Evolutionary conservation across 208 protist genomes (phyloP).

Genomic region (Trypanosoma platydactyli): DNA sequence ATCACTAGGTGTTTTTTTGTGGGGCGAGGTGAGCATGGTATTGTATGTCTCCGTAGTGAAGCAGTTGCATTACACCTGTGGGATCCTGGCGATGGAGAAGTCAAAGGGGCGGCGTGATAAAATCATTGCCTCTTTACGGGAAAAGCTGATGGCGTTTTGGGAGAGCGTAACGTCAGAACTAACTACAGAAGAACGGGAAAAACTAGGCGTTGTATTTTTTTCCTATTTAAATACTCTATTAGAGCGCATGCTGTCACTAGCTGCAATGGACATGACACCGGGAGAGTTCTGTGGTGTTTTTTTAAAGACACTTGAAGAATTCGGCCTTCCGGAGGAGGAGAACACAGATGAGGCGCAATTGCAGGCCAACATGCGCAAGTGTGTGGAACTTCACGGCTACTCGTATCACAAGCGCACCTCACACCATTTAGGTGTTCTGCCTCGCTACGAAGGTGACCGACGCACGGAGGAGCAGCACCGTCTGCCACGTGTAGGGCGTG

Average conservation of each 20-base stretch:
- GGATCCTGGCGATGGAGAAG: slow-evolving; percentile 21
- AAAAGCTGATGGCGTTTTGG: slow-evolving; percentile 14
- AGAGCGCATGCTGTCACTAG: slow-evolving; percentile 12
- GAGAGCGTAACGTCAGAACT: neutral
- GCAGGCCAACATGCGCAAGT: slow-evolving; percentile 33
- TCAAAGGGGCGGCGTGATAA: slow-evolving; percentile 15
- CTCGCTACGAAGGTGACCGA: slow-evolving; percentile 74
- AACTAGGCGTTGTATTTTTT: slow-evolving; percentile 15
- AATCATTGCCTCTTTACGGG: slow-evolving; percentile 26
- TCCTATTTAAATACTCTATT: slow-evolving; percentile 7
- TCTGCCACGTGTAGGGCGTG: slow-evolving; percentile 49
- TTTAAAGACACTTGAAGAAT: slow-evolving; percentile 50
- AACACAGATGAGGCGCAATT: slow-evolving; percentile 32
- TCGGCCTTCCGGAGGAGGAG: slow-evolving; percentile 73
- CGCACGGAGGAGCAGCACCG: slow-evolving; percentile 56
- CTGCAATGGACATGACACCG: slow-evolving; percentile 6
- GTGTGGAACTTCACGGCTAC: slow-evolving; percentile 55
- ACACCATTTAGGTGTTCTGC: slow-evolving; percentile 40
- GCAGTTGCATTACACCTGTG: slow-evolving; percentile 30
- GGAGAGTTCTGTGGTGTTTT: slow-evolving; percentile 33
- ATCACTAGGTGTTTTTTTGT: slow-evolving; percentile 62
- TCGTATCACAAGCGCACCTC: slow-evolving; percentile 66
- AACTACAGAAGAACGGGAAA: neutral
- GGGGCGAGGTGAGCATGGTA: slow-evolving; percentile 65
- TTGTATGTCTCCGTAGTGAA: slow-evolving; percentile 35